Evolutionary conservation across 345 rosid species (phyloP), one percentile per base, ranked within the genome.

Genomic region (Anacardium occidentale): DNA sequence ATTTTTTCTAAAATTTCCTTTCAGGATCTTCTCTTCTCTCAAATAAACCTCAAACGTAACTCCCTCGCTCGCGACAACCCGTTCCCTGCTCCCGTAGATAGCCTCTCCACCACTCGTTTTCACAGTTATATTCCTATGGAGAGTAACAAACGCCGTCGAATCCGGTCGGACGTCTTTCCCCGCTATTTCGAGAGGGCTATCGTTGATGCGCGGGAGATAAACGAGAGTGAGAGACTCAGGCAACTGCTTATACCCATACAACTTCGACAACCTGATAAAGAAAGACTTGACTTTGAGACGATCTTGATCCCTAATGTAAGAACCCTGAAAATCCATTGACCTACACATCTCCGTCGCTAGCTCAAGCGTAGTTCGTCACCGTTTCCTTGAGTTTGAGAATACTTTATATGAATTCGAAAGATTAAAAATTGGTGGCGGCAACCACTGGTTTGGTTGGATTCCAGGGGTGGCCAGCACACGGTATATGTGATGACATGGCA

Each of bases 21-120:
- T 85, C 37, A 94, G 44, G 0, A 87, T 76, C 69, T 83, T 94
- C 77, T 89, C 92, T 54, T 85, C 91, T 9, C 85, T 68, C 53
- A 82, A 70, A 58, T 82, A 90, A 21, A 92, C 91, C 77, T 88
- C 97, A 80, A 94, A 90, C 63, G 88, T 84, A 58, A 88, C 83
- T 48, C 90, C 93, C 24, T 82, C 91, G 64, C 83, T 64, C 0
- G 81, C 86, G 69, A 82, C 77, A 12, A 92, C 92, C 20, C 68
- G 80, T 66, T 89, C 93, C 51, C 92, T 83, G 40, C 88, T 84
- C 24, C 89, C 94, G 76, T 83, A 94, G 2, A 86, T 53, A 11
- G 74, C 86, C 50, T 79, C 85, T 37, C 77, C 86, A 2, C 76
- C 64, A 2, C 66, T 73, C 53, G 78, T 74, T 57, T 57, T 34